Evolutionary conservation across 2,329 filamentous ascomycete species (phyloP).

Genomic region (Tolypocladium capitatum): DNA sequence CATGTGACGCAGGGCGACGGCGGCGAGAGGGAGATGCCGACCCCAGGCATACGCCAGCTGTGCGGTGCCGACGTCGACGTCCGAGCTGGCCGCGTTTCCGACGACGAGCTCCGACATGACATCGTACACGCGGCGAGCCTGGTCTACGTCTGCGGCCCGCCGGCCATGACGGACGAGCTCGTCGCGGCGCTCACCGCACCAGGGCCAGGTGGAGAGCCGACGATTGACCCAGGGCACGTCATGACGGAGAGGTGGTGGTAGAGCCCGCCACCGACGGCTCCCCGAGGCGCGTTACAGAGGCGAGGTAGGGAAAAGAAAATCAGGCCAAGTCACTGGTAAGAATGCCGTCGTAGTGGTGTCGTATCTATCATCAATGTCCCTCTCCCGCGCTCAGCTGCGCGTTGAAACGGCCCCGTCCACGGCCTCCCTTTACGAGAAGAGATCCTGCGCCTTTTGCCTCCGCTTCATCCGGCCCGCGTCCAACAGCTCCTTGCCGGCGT

Average conservation of each 20-base stretch:
- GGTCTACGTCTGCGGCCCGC: conserved; percentile 57
- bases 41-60: neutral
- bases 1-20: conserved; percentile 29
- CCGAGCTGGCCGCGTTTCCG: conserved; percentile 25
- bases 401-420: neutral
- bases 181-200: conserved; percentile 30
- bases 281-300: neutral
- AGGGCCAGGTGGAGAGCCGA: conserved; percentile 11
- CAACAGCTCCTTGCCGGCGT: conserved; percentile 59
- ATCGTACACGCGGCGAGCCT: conserved; percentile 28
- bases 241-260: conserved; percentile 55
- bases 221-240: conserved; percentile 32
- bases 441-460: conserved; percentile 58
- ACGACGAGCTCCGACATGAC: conserved; percentile 26
- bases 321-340: neutral
- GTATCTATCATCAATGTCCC: neutral
- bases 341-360: neutral
- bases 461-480: conserved; percentile 34
- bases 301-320: neutral
- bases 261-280: neutral
- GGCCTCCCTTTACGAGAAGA: conserved; percentile 41
- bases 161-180: conserved; percentile 55
- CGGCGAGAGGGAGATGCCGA: neutral
- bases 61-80: conserved; percentile 8
- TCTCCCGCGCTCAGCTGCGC: neutral